Conservation (phyloP, 2,329 filamentous ascomycete species). For the Neospermospora avenae region DNA sequence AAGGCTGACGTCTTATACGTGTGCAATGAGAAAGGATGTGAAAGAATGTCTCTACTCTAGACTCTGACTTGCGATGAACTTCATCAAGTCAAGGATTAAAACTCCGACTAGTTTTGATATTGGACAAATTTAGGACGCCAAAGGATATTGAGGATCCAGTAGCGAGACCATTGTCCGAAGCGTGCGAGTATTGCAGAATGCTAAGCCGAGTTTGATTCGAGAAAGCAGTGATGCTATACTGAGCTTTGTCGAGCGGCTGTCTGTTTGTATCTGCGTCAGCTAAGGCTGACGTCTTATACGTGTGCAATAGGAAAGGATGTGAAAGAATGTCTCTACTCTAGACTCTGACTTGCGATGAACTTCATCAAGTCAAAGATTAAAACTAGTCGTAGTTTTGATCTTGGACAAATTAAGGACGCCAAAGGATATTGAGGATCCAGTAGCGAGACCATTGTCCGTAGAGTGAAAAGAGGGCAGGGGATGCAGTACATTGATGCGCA, state of each 20-base stretch:
- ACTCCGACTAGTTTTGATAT: conserved; percentile 8
- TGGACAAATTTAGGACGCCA: conserved; percentile 4
- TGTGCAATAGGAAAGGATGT: neutral
- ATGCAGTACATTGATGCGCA: conserved; percentile 12
- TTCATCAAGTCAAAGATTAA: conserved; percentile 4
- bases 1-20: conserved; percentile 3
- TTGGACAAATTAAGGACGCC: conserved; percentile 3
- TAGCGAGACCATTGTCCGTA: conserved; percentile 3
- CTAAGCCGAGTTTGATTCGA: conserved; percentile 5
- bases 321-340: conserved; percentile 7
- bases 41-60: conserved; percentile 8
- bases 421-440: conserved; percentile 10
- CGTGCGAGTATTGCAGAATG: conserved; percentile 9
- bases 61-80: conserved; percentile 10
- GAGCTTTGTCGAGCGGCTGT: conserved; percentile 10
- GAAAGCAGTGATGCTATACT: conserved; percentile 11
- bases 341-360: conserved; percentile 10
- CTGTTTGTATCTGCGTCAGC: conserved; percentile 7
- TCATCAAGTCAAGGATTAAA: conserved; percentile 4
- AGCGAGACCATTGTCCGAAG: conserved; percentile 1
- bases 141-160: conserved; percentile 10
- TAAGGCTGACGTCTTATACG: conserved; percentile 3
- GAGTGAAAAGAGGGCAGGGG: neutral
- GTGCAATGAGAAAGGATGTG: neutral
- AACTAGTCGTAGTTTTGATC: conserved; percentile 10